Evolutionary conservation across 805 yeast genomes (phyloP).

Genomic region (Candida ovalis): DNA sequence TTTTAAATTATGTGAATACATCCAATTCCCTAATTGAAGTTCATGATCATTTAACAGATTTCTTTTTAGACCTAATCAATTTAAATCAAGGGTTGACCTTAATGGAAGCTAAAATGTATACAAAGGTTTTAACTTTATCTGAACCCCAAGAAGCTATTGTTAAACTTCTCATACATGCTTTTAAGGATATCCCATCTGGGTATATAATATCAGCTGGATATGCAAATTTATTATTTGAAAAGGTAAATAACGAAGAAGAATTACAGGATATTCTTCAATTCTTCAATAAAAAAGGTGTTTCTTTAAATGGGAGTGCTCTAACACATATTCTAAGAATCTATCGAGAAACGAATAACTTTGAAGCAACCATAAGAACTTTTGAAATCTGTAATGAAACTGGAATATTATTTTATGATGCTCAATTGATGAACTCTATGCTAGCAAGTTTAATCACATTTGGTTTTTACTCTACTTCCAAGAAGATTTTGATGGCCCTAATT

Average conservation of each 20-base stretch:
- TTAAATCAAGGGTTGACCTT: neutral
- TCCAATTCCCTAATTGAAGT: neutral
- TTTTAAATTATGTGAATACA: neutral
- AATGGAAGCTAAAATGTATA: neutral
- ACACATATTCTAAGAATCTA: constrained; percentile 1
- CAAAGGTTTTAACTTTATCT: neutral
- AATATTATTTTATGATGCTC: neutral
- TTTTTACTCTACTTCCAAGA: constrained; percentile 1
- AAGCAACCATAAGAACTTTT: neutral
- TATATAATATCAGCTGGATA: neutral
- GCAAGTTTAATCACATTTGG: neutral
- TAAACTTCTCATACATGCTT: neutral
- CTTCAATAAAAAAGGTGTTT: neutral
- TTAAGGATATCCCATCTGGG: neutral
- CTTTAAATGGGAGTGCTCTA: neutral
- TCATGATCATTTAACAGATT: neutral
- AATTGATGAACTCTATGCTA: constrained; percentile 1
- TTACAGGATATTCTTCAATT: neutral
- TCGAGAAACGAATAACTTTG: neutral
- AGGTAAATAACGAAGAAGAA: neutral
- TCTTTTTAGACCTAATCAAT: neutral
- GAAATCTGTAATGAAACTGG: neutral
- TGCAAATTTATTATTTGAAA: neutral
- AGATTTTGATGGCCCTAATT: neutral
- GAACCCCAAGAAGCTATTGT: neutral